Base-by-base conservation (phyloP, 2,329 filamentous ascomycete genomes). In the Biscogniauxia mediterranea region DNA sequence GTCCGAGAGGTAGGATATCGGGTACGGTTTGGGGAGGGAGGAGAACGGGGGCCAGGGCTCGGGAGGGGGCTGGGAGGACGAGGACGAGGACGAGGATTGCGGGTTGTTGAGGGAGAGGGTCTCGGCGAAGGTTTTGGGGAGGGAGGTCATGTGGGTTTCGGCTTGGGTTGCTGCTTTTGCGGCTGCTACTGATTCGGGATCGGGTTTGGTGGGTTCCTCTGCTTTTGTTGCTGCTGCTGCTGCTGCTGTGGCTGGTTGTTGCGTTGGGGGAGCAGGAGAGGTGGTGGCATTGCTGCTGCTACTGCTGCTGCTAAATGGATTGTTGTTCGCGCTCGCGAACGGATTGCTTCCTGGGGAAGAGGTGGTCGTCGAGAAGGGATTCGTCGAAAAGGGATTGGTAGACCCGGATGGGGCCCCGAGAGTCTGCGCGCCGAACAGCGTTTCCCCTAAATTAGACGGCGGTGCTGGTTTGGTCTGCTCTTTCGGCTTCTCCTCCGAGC, bases 1-100 rank as follows among this genome's bases (percentile, higher is more conserved):
- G 68, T 98, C 95, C 56, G 89, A 82, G 52, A 94, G 86, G 79
- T 92, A 91, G 72, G 89, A 90, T 28, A 84, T 79, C 0, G 92
- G 89, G 76, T 93, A 98, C 0, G 92, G 81, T 1, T 80, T 63
- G 0, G 92, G 90, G 67, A 91, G 89, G 0, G 82, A 77, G 1
- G 85, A 81, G 49, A 81, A 77, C 13, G 83, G 73, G 0, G 94
- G 94, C 93, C 93, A 98, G 8, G 92, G 89, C 67, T 92, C 85
- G 0, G 83, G 78, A 0, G 85, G 80, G 0, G 76, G 68, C 0
- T 74, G 70, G 38, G 74, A 70, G 3, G 71, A 68, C 17, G 73
- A 63, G 46, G 77, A 59, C n/a, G 71, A 53, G 20, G 79, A 77
- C 7, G 79, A 70, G 63, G 79, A 23, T 2, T 23, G 23, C 23